Base-by-base conservation (phyloP, 2,329 filamentous ascomycete species). In the Hortaea sp. region DNA sequence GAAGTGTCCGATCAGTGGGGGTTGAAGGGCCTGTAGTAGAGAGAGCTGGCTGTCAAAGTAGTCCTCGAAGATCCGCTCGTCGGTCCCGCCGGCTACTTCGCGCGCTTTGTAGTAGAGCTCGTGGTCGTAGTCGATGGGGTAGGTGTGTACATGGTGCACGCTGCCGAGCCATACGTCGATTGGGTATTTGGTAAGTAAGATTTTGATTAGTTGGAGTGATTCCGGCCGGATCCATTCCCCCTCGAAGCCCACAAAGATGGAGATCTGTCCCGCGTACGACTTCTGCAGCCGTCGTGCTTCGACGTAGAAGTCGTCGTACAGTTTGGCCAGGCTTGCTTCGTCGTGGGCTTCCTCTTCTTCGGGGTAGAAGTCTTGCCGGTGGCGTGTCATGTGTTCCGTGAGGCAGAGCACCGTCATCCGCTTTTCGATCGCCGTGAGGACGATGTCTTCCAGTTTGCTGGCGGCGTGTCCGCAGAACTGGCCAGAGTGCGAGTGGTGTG, bases 401-500 rank as follows among this genome's bases (percentile, higher is more conserved):
- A 98, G 68, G 20, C 84, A 88, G 62, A 95, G 88, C 13, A 84
- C 84, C 51, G 81, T 79, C 76, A 94, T 92, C 39, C 84, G 82
- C 50, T 84, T 75, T 41, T 74, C 67, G 55, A 97, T 87, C 53
- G 90, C 90, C 9, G 81, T 77, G 60, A 82, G 77, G 57, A 97
- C 73, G 42, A 97, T 79, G 54, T 88, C 82, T 65, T 97, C 90
- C 7, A 98, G 77, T 13, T 80, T 76, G 63, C 94, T 81, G 62
- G 84, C 81, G 43, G 92, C 92, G 71, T 98, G 92, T 7, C 82
- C 82, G 71, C 92, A 98, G 72, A 98, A 98, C 65, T 98, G 87
- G 53, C 92, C 92, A 34, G 92, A 97, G 70, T 98, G 92, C 62
- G 88, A 94, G 68, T 98, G 92, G 73, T 97, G 94, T 4, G 92